Base-by-base conservation (phyloP, 106 monocot species). In the Dioscorea alata region DNA sequence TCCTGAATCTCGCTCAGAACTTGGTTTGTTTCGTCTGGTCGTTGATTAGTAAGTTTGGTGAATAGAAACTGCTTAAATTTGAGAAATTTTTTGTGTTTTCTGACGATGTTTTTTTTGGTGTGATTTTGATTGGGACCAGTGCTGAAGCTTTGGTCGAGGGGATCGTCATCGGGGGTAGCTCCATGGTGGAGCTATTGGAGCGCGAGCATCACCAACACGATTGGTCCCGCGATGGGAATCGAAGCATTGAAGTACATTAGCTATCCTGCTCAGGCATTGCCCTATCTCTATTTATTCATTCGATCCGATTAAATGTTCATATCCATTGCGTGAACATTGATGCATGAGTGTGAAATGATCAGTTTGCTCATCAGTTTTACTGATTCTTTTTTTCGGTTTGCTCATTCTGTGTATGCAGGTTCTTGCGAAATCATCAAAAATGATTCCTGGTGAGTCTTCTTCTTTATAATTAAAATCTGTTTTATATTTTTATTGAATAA, bases 1-100 rank as follows among this genome's bases (percentile, higher is more conserved):
- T 97, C 84, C 72, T 97, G 78, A 97, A 97, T 66, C 89, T 97
- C 19, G 96, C 96, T n/a, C 96, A 97, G 75, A 97, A 89, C 76
- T 89, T 92, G 56, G 74, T 97, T 49, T 92, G 96, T 73, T 85
- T 89, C 73, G 14, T 97, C 50, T 97, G 96, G 92, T 92, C 96
- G 2, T 78, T 89, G 24, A 85, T 97, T 33, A 92, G 96, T 97
- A 75, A 86, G 96, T 33, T 15, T n/a, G 2, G 4, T 23, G 42
- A 42, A 0, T 16, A 59, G 19, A 19, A 18, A 17, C 8, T 34
- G 28, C 20, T 25, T 66, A 9, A 16, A 22, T 59, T 71, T 5
- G 42, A 42, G 42, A 2, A 10, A 6, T 3, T 42, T 56, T 57
- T 59, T 12, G 14, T 15, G 20, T 57, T 28, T 7, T 54, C 25